Evolutionary conservation across 768 basidiomycete genomes (phyloP).

Genomic region (Pleurotus ostreatus): DNA sequence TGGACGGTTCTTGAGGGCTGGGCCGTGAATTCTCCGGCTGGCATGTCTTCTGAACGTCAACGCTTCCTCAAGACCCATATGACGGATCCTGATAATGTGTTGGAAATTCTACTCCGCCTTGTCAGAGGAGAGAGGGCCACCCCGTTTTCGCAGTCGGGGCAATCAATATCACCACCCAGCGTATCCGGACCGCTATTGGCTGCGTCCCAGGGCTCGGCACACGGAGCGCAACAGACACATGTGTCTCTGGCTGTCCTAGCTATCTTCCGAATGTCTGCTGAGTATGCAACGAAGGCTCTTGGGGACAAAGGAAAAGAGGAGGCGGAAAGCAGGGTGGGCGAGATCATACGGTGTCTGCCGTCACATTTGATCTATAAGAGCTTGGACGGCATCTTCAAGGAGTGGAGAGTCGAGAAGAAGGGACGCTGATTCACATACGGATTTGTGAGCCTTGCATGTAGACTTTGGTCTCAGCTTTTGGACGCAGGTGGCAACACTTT

Average conservation of each 20-base stretch:
- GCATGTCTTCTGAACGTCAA: slow-evolving; percentile 70
- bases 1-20: slow-evolving; percentile 88
- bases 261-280: slow-evolving; percentile 79
- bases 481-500: too few relatives aligned
- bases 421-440: slow-evolving; percentile 32
- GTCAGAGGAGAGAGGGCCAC: slow-evolving; percentile 86
- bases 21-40: slow-evolving; percentile 81
- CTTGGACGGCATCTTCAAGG: slow-evolving; percentile 92
- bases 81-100: slow-evolving; percentile 78
- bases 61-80: slow-evolving; percentile 89
- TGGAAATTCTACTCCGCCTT: slow-evolving; percentile 90
- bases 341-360: slow-evolving; percentile 88
- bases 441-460: neutral
- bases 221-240: slow-evolving; percentile 88
- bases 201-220: slow-evolving; percentile 70
- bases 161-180: slow-evolving; percentile 56
- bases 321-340: slow-evolving; percentile 74
- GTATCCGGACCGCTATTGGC: slow-evolving; percentile 72
- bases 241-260: slow-evolving; percentile 91
- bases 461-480: too few relatives aligned
- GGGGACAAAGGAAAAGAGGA: slow-evolving; percentile 67
- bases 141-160: slow-evolving; percentile 60
- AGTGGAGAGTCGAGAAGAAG: slow-evolving; percentile 85
- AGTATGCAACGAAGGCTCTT: slow-evolving; percentile 71
- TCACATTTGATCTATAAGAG: slow-evolving; percentile 86